phyloP scores from a whole-genome alignment of 345 rosid species.

The Mercurialis annua region DNA sequence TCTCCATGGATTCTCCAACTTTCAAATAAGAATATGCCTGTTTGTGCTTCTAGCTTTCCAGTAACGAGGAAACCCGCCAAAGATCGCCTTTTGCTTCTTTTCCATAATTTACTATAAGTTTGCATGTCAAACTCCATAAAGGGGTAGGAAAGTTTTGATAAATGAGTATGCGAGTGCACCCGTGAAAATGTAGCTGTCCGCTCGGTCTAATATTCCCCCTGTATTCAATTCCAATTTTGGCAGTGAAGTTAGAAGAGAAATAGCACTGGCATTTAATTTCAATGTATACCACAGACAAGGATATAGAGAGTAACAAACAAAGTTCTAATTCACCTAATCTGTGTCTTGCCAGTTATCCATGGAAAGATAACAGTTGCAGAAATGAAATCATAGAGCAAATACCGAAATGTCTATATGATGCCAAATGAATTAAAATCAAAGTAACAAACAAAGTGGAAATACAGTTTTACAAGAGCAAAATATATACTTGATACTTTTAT shows the following conservation, averaged over 20 bases:
- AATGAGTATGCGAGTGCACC: constrained; percentile 89
- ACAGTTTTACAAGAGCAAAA: neutral
- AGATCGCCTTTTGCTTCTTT: neutral
- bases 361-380: neutral
- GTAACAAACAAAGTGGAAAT: neutral
- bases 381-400: neutral
- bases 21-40: neutral
- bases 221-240: constrained; percentile 6
- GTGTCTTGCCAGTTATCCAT: neutral
- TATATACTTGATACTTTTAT: neutral
- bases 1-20: neutral
- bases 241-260: neutral
- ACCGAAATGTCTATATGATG: neutral
- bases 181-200: constrained; percentile 89
- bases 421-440: neutral
- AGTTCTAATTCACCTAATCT: neutral
- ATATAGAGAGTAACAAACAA: no score
- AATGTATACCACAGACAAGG: neutral
- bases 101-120: constrained; percentile 5
- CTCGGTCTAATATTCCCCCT: constrained; percentile 92
- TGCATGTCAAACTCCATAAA: constrained; percentile 61
- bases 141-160: constrained; percentile 61
- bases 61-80: neutral
- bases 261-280: neutral
- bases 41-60: neutral